Conservation (phyloP, 2,329 filamentous ascomycete species). For the Nigrograna mackinnonii region DNA sequence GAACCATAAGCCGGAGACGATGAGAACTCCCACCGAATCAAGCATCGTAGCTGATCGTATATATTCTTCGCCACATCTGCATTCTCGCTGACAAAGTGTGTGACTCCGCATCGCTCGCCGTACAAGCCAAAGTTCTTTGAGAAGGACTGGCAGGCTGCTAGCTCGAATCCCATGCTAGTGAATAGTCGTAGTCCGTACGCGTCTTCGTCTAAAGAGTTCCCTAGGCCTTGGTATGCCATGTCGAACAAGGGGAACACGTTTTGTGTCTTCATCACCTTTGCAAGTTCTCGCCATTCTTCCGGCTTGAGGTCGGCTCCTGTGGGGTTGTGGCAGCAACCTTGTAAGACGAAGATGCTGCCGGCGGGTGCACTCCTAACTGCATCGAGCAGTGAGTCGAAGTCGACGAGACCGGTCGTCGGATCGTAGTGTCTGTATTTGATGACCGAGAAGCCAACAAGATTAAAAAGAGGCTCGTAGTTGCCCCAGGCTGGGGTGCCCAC, state of each 20-base stretch:
- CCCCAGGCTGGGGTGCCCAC: constrained; percentile 38
- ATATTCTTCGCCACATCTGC: constrained; percentile 18
- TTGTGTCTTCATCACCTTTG: constrained; percentile 16
- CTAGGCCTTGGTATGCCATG: constrained; percentile 44
- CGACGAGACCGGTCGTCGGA: constrained; percentile 18
- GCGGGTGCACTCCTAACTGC: constrained; percentile 23
- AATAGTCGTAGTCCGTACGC: constrained; percentile 31
- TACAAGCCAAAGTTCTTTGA: constrained; percentile 47
- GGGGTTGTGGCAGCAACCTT: constrained; percentile 45
- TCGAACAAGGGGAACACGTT: constrained; percentile 40
- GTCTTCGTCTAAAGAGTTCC: constrained; percentile 36
- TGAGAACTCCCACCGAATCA: constrained; percentile 32
- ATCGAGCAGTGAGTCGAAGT: constrained; percentile 27
- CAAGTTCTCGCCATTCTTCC: constrained; percentile 35
- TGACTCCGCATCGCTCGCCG: constrained; percentile 39
- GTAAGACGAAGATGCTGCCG: constrained; percentile 40
- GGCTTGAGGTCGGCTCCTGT: constrained; percentile 37
- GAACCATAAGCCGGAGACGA: constrained; percentile 31
- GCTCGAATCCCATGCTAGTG: constrained; percentile 26
- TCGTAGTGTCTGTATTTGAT: constrained; percentile 37
- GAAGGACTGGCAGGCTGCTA: constrained; percentile 42
- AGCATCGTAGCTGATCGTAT: constrained; percentile 26
- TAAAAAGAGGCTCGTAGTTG: constrained; percentile 38
- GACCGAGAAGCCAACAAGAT: constrained; percentile 29
- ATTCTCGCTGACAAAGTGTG: constrained; percentile 25